A percentile compares a stretch with the other conserved stretches of the same genome.
Evolutionary conservation across 352 stramenopile genomes (phyloP).

Genomic region (Globisporangium splendens): DNA sequence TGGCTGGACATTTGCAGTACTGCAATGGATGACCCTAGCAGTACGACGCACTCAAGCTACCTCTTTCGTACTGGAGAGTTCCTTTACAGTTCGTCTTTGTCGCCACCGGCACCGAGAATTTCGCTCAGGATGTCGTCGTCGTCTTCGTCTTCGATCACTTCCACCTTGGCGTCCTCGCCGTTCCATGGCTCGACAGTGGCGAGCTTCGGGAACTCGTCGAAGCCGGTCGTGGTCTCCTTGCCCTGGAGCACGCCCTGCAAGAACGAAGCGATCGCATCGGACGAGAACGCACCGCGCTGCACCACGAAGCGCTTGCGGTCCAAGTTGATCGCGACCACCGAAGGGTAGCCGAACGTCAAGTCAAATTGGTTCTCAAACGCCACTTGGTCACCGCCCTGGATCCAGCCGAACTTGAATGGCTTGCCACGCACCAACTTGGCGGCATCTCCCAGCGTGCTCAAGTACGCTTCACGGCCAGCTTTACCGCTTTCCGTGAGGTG

Average conservation of each 20-base stretch:
- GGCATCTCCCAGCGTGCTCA: constrained; percentile 74
- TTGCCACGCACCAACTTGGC: constrained; percentile 87
- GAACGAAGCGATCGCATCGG: constrained; percentile 68
- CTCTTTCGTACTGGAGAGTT: not conserved
- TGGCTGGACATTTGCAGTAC: too few relatives aligned
- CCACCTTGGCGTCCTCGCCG: constrained; percentile 72
- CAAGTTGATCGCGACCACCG: constrained; percentile 85
- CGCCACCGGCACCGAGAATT: constrained; percentile 47
- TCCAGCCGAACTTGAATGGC: constrained; percentile 91
- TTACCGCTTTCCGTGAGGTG: constrained; percentile 89
- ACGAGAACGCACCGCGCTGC: constrained; percentile 69
- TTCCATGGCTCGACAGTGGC: constrained; percentile 74
- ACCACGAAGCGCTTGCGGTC: constrained; percentile 84
- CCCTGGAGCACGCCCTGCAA: constrained; percentile 71
- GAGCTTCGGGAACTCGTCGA: constrained; percentile 57
- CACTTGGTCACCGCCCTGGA: constrained; percentile 84
- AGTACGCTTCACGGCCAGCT: constrained; percentile 73
- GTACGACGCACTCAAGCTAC: not conserved
- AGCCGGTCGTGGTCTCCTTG: constrained; percentile 57
- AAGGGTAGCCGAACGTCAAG: constrained; percentile 90
- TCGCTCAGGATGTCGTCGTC: constrained; percentile 88
- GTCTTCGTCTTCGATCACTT: constrained; percentile 75
- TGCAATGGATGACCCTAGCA: too few relatives aligned
- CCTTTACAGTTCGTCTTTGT: constrained; percentile 82
- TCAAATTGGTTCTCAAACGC: constrained; percentile 83